Evolutionary conservation across 441 rosid genomes (phyloP).

Genomic region (Euphorbia celastroides): DNA sequence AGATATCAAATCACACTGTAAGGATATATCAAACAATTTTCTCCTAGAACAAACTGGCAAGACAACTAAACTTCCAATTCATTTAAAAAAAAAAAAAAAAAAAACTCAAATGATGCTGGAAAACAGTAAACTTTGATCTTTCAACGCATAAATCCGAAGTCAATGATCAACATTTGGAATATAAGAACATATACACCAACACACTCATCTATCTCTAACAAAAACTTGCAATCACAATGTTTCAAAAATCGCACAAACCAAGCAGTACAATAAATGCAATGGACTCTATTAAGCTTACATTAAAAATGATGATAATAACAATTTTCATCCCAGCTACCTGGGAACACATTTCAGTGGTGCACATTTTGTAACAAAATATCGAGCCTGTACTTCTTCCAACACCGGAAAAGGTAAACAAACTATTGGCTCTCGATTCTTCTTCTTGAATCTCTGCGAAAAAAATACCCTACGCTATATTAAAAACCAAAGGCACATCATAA

Average conservation of each 20-base stretch:
- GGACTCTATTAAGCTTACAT: not conserved
- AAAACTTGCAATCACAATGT: not conserved
- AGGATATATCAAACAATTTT: too few species aligned
- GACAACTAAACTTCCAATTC: too few species aligned
- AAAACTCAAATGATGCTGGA: too few species aligned
- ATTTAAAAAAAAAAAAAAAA: too few species aligned
- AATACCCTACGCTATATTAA: constrained; percentile 20
- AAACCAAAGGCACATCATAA: constrained; percentile 4
- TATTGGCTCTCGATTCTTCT: constrained; percentile 24
- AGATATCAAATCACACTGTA: too few species aligned
- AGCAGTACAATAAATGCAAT: not conserved
- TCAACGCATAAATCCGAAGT: too few species aligned
- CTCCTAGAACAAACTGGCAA: too few species aligned
- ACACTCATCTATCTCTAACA: not conserved
- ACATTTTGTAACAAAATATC: constrained; percentile 14
- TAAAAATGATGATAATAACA: not conserved
- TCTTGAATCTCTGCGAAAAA: constrained; percentile 23
- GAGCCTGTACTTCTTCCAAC: constrained; percentile 11
- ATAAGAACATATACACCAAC: not conserved
- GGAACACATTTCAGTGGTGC: not conserved
- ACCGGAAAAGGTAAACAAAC: constrained; percentile 5
- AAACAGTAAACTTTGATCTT: too few species aligned
- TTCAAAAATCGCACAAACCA: not conserved
- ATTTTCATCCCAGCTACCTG: constrained; percentile 9
- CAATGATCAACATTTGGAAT: too few species aligned